These are phyloP conservation scores for Boletus speciosus DNA, from an alignment of 768 basidiomycete genomes.

Conservation along the genomic window DNA sequence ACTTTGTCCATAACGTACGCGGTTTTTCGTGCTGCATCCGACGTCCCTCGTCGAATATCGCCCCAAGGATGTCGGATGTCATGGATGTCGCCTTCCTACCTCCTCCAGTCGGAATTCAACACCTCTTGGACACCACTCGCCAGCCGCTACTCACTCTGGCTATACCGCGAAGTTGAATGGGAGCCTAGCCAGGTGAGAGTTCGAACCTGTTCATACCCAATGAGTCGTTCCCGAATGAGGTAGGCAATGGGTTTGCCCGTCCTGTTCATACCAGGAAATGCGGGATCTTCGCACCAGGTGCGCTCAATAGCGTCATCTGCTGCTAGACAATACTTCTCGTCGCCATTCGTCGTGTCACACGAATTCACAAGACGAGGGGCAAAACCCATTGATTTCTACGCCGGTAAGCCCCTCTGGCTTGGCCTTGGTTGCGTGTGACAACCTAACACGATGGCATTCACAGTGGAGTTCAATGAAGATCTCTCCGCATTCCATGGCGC, in stretches of 20 bases:
- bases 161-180: constrained; percentile 90
- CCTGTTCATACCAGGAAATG: constrained; percentile 95
- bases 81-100: constrained; percentile 91
- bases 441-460: background rate
- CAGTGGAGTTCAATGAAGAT: constrained; percentile 95
- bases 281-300: constrained; percentile 90
- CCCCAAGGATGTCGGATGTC: constrained; percentile 96
- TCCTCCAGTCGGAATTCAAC: constrained; percentile 67
- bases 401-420: constrained; percentile 48
- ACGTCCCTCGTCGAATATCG: constrained; percentile 54
- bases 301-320: constrained; percentile 94
- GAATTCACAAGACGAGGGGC: constrained; percentile 46
- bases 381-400: constrained; percentile 78
- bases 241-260: constrained; percentile 67
- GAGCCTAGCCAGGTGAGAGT: constrained; percentile 56
- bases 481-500: constrained; percentile 92
- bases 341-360: constrained; percentile 52
- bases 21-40: constrained; percentile 43
- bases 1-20: constrained; percentile 35
- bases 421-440: background rate
- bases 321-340: constrained; percentile 69
- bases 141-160: constrained; percentile 75
- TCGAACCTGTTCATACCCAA: background rate
- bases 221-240: background rate
- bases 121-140: constrained; percentile 68